Percentiles rank a stretch among this genome's conserved stretches.
phyloP scores from a whole-genome alignment of 805 yeast species.

The Kodamaea nitidulidarum region DNA sequence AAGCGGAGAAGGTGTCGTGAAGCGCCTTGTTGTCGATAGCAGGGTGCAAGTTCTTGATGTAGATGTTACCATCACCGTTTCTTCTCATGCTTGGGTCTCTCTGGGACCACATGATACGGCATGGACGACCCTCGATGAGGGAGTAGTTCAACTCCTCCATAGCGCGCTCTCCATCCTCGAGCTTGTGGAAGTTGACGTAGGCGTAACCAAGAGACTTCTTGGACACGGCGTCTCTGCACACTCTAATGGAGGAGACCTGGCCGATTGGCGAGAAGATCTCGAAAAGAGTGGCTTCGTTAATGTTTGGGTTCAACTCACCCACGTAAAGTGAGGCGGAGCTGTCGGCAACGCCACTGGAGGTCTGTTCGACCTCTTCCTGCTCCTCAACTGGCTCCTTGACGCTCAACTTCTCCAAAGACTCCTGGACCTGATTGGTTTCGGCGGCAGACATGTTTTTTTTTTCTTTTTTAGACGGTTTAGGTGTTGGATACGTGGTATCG shows the following conservation, averaged over 20 bases:
- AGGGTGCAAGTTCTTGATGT: conserved; percentile 97
- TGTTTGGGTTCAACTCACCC: conserved; percentile 91
- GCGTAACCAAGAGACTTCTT: conserved; percentile 97
- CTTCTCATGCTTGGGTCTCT: conserved; percentile 95
- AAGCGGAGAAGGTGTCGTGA: conserved; percentile 95
- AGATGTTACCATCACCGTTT: conserved; percentile 94
- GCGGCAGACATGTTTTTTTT: conserved; percentile 28
- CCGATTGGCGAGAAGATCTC: conserved; percentile 95
- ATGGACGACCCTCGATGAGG: conserved; percentile 89
- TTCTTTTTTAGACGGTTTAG: conserved; percentile 11
- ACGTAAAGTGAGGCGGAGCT: conserved; percentile 87
- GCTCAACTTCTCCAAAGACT: conserved; percentile 45
- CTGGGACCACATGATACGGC: conserved; percentile 99
- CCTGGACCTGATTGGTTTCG: conserved; percentile 44
- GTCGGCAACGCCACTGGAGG: conserved; percentile 41
- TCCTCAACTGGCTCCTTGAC: conserved; percentile 20
- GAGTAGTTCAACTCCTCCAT: conserved; percentile 93
- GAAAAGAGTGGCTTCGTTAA: conserved; percentile 90
- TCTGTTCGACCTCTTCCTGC: conserved; percentile 21
- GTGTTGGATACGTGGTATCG: conserved; percentile 9
- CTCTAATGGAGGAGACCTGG: conserved; percentile 94
- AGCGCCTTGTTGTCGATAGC: conserved; percentile 98
- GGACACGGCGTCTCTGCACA: conserved; percentile 97
- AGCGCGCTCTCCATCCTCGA: conserved; percentile 89
- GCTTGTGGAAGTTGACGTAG: conserved; percentile 90